phyloP scores from a whole-genome alignment of 768 basidiomycete species.

The Leccinum sublutescens region DNA sequence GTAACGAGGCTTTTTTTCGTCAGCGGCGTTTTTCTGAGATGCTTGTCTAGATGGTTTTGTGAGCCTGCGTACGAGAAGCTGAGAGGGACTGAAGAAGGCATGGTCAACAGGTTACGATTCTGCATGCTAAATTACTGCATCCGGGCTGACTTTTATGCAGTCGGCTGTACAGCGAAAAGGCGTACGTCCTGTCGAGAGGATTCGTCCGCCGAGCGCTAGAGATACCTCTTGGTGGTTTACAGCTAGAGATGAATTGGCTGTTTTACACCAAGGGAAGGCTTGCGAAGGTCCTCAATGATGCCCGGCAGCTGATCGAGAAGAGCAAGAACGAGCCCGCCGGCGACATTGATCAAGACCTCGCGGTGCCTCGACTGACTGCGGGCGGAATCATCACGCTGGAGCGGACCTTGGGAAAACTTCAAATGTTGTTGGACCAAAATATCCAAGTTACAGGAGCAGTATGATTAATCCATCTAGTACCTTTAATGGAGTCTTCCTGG shows the following conservation, averaged over 20 bases:
- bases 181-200: conserved; percentile 84
- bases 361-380: conserved; percentile 74
- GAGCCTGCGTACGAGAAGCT: conserved; percentile 94
- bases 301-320: conserved; percentile 63
- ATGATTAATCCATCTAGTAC: conserved; percentile 16
- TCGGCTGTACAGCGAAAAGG: conserved; percentile 91
- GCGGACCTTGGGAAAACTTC: conserved; percentile 69
- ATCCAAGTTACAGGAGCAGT: conserved; percentile 10
- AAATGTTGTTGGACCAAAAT: conserved; percentile 37
- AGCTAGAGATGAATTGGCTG: conserved; percentile 68
- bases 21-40: conserved; percentile 3
- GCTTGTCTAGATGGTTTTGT: conserved; percentile 68
- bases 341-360: conserved; percentile 39
- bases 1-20: conserved; percentile 30
- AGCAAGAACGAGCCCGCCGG: conserved; percentile 44
- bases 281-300: conserved; percentile 63
- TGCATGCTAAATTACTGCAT: neutral
- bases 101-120: conserved; percentile 66
- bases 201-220: conserved; percentile 90
- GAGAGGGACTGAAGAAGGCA: conserved; percentile 86
- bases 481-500: conserved; percentile 14
- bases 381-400: conserved; percentile 79
- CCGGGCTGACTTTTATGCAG: conserved; percentile 37
- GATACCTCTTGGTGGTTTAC: conserved; percentile 68
- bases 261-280: conserved; percentile 67